phyloP scores from a whole-genome alignment of 257 asterid genomes.

The Orobanche coerulescens region DNA sequence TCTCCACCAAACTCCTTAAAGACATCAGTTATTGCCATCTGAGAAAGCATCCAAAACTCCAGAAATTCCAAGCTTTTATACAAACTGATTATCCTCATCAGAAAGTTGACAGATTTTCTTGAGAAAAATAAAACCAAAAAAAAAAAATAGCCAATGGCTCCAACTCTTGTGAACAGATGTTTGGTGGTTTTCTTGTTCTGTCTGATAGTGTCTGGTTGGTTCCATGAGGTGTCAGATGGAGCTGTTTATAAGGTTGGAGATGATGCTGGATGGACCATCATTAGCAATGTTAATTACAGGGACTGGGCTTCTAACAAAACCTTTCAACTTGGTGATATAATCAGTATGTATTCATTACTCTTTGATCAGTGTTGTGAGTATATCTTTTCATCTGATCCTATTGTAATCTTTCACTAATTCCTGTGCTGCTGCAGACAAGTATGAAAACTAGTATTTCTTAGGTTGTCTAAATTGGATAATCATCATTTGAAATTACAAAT shows the following conservation, averaged over 20 bases:
- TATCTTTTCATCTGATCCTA: too few species aligned
- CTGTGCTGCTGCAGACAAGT: too few species aligned
- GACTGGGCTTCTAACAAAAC: conserved; percentile 53
- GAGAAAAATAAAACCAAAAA: not conserved
- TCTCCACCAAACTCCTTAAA: conserved; percentile 17
- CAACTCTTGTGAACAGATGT: conserved; percentile 19
- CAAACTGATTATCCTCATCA: not conserved
- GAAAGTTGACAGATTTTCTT: not conserved
- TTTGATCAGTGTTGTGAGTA: too few species aligned
- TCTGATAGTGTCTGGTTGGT: conserved; percentile 17
- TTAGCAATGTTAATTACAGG: conserved; percentile 68
- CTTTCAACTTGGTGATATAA: conserved; percentile 53
- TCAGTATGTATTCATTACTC: conserved; percentile 31
- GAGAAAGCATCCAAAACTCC: not conserved
- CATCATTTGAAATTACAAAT: too few species aligned
- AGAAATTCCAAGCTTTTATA: conserved; percentile 1
- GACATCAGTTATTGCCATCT: conserved; percentile 6
- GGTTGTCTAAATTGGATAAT: too few species aligned
- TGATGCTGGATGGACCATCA: conserved; percentile 81
- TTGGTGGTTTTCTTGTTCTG: conserved; percentile 18
- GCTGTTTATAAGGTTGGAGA: conserved; percentile 74
- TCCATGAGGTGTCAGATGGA: conserved; percentile 17
- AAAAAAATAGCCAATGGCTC: conserved; percentile 14
- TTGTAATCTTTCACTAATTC: too few species aligned
- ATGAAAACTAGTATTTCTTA: too few species aligned